Conservation (phyloP, 2,329 filamentous ascomycete genomes). For the Microascus cirrosus region DNA sequence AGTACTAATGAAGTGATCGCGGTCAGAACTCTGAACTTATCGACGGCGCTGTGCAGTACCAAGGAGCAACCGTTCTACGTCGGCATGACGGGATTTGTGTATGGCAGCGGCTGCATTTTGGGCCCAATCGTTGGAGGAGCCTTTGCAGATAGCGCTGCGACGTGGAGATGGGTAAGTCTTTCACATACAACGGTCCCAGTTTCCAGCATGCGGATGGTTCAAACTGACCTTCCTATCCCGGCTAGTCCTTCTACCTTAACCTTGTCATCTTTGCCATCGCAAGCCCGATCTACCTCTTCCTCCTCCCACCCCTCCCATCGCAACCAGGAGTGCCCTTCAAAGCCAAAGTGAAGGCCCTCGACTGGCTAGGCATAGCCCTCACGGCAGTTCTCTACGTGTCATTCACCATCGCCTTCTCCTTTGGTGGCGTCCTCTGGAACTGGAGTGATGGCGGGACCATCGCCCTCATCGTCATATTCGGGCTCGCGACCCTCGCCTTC, state of each 20-base stretch:
- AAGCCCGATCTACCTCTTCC: slow-evolving; percentile 15
- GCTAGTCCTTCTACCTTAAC: slow-evolving; percentile 27
- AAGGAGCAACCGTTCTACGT: neutral
- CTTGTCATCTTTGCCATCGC: slow-evolving; percentile 29
- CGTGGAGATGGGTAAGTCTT: slow-evolving; percentile 23
- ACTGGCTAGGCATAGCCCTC: slow-evolving; percentile 30
- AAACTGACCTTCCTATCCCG: too few relatives aligned
- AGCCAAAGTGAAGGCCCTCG: slow-evolving; percentile 20
- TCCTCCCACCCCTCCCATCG: slow-evolving; percentile 13
- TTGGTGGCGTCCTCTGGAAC: slow-evolving; percentile 32
- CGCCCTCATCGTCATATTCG: slow-evolving; percentile 20
- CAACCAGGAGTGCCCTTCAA: slow-evolving; percentile 6
- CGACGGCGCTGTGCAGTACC: neutral
- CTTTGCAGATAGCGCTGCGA: slow-evolving; percentile 23
- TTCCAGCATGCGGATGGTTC: too few relatives aligned
- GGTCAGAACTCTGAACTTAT: neutral
- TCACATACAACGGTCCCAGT: too few relatives aligned
- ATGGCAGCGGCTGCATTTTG: slow-evolving; percentile 32
- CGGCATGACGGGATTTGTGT: slow-evolving; percentile 16
- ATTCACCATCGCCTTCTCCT: slow-evolving; percentile 34
- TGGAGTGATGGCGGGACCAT: slow-evolving; percentile 30
- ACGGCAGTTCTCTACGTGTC: slow-evolving; percentile 24
- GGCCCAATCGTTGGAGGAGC: slow-evolving; percentile 34
- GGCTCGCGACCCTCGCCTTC: slow-evolving; percentile 22
- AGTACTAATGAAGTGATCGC: neutral